phyloP scores from a whole-genome alignment of 192 early-diverging fungal genomes.

The Cladochytrium replicatum region DNA sequence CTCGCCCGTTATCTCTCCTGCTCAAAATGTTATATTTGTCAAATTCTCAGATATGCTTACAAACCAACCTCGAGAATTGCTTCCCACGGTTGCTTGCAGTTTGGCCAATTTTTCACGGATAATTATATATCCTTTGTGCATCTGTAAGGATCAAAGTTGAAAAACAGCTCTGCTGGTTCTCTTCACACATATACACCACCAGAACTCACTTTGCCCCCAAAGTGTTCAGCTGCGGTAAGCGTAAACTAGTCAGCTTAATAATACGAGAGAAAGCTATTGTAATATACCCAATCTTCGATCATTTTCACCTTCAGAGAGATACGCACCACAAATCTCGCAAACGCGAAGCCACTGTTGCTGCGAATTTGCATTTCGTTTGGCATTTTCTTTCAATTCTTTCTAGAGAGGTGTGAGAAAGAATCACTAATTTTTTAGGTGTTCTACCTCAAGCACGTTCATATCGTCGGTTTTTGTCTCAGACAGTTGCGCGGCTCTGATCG shows the following conservation, averaged over 20 bases:
- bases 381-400: slow-evolving; percentile 30
- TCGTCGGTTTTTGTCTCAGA: slow-evolving; percentile 36
- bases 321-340: slow-evolving; percentile 44
- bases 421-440: background rate
- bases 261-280: too few relatives aligned
- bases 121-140: slow-evolving; percentile 44
- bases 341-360: slow-evolving; percentile 48
- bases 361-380: slow-evolving; percentile 25
- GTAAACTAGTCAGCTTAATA: background rate
- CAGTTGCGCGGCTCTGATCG: too few relatives aligned
- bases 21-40: too few relatives aligned
- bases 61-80: slow-evolving; percentile 9
- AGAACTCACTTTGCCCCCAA: slow-evolving; percentile 33
- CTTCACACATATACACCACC: background rate
- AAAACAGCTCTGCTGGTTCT: too few relatives aligned
- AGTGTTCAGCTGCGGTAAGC: slow-evolving; percentile 29
- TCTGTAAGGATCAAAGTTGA: slow-evolving; percentile 13
- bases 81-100: too few relatives aligned
- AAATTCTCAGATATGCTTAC: background rate
- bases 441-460: background rate
- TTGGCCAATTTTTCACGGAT: slow-evolving; percentile 39
- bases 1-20: too few relatives aligned
- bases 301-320: slow-evolving; percentile 39
- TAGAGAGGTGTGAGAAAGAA: slow-evolving; percentile 3
- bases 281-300: slow-evolving; percentile 31